Base-by-base conservation (phyloP, 2,329 filamentous ascomycete species). In the Trichophyton simii region DNA sequence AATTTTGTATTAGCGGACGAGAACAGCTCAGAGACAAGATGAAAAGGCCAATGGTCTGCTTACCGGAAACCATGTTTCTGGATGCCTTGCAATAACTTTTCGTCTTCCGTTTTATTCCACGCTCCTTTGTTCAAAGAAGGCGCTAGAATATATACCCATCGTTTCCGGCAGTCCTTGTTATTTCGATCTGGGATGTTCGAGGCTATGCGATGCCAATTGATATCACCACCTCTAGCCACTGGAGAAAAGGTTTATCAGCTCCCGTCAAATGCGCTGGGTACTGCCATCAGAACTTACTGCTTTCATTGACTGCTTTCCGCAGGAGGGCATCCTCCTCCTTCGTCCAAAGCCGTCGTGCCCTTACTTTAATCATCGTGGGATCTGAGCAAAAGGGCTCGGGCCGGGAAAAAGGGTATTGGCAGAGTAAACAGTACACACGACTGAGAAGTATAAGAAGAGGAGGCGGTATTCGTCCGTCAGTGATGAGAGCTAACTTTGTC, bases 161-260 rank as follows among this genome's bases (percentile, higher is more conserved):
- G 58, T 50, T 59, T 59, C 20, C 58, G 50, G 22, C 58, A 59
- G 25, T 59, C 58, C 25, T 59, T 59, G 25, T 59, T 59, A 9
- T 59, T 59, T 6, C 58, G 41, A 13, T 50, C 58, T 59, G 58
- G 58, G 25, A 59, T 59, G 48, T 59, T 59, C 7, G 58, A 59
- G 28, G 58, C 58, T 48, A 59, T 59, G 15, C 58, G 58, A 44
- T 59, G 58, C 58, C 58, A 59, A 42, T 59, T 59, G 58, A 59
- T 59, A 13, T 59, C 58, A 38, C 58, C 58, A n/a, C 58, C 58
- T 50, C 58, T 50, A 15, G 36, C 58, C 41, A 48, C 58, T 59
- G 2, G 25, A 31, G 20, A 13, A 28, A 44, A 15, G 7, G 28
- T 22, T 44, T 11, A 31, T 58, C 57, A 58, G 41, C 57, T 42